Evolutionary conservation across 148 eudicot genomes (phyloP).

Genomic region (Vaccinium vitisidaea): DNA sequence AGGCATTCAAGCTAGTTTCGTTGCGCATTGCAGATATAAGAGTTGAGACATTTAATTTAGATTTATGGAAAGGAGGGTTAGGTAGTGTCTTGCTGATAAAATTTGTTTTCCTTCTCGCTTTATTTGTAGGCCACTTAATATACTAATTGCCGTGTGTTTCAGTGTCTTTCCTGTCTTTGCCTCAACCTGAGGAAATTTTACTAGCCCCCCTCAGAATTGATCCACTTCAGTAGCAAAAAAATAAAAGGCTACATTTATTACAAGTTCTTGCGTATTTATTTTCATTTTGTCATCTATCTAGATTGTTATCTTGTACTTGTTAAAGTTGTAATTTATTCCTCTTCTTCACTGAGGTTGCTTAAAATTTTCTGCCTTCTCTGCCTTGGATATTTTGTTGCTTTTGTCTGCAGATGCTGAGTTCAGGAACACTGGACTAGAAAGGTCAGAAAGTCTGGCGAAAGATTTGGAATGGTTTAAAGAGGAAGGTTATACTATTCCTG

Average conservation of each 20-base stretch:
- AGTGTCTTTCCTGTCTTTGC: not conserved
- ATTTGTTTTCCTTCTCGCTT: too few species aligned
- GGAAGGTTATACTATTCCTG: slow-evolving; percentile 83
- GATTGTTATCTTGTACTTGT: not conserved
- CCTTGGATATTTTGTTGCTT: not conserved
- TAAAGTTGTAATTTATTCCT: not conserved
- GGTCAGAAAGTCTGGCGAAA: slow-evolving; percentile 60
- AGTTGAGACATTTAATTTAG: too few species aligned
- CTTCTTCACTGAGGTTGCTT: not conserved
- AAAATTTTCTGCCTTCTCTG: not conserved
- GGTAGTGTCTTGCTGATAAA: too few species aligned
- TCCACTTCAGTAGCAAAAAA: not conserved
- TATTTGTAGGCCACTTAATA: too few species aligned
- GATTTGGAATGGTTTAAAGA: slow-evolving; percentile 94
- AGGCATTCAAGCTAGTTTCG: not conserved
- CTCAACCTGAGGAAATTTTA: not conserved
- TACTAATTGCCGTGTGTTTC: not conserved
- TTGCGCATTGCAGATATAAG: too few species aligned
- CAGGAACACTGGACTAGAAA: slow-evolving; percentile 82
- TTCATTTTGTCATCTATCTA: not conserved
- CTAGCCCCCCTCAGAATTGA: not conserved
- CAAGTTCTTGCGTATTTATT: not conserved
- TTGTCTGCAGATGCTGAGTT: slow-evolving; percentile 78
- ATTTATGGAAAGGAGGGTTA: too few species aligned
- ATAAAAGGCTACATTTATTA: not conserved